A percentile compares a stretch with the other conserved stretches of the same genome.
phyloP scores from a whole-genome alignment of 106 monocot species.

The Apostasia shenzhenica region DNA sequence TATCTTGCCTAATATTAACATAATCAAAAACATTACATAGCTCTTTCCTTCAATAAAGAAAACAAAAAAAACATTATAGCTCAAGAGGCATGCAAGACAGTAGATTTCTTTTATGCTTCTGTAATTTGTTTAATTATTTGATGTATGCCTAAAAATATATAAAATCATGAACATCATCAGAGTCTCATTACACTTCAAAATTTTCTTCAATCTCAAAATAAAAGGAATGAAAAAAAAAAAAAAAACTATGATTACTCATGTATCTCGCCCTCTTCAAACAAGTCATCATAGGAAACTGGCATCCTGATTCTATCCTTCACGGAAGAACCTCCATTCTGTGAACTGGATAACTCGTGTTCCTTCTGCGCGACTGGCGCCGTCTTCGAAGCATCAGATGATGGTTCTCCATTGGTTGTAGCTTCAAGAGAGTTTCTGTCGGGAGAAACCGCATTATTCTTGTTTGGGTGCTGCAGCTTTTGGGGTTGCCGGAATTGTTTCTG shows the following conservation, averaged over 20 bases:
- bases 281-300: constrained; percentile 24
- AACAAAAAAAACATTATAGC: too few relatives aligned
- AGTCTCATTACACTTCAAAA: too few relatives aligned
- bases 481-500: constrained; percentile 30
- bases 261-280: constrained; percentile 35
- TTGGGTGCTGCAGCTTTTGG: constrained; percentile 1
- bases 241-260: constrained; percentile 8
- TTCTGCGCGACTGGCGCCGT: neutral
- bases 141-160: too few relatives aligned
- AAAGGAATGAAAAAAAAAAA: neutral
- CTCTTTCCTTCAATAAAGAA: too few relatives aligned
- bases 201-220: too few relatives aligned
- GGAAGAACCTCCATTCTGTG: constrained; percentile 3
- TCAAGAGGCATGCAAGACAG: too few relatives aligned
- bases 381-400: constrained; percentile 8
- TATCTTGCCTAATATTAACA: too few relatives aligned
- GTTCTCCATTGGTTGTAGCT: neutral
- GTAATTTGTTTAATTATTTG: too few relatives aligned
- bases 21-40: too few relatives aligned
- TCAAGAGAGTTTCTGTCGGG: constrained; percentile 1
- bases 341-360: neutral
- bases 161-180: too few relatives aligned
- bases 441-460: neutral
- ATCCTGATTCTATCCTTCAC: constrained; percentile 23
- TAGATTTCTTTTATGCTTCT: too few relatives aligned